Percentiles rank a stretch among this genome's conserved stretches.
phyloP scores from a whole-genome alignment of 1,284 basidiomycete species.

The Cutaneotrichosporon mucoides region DNA sequence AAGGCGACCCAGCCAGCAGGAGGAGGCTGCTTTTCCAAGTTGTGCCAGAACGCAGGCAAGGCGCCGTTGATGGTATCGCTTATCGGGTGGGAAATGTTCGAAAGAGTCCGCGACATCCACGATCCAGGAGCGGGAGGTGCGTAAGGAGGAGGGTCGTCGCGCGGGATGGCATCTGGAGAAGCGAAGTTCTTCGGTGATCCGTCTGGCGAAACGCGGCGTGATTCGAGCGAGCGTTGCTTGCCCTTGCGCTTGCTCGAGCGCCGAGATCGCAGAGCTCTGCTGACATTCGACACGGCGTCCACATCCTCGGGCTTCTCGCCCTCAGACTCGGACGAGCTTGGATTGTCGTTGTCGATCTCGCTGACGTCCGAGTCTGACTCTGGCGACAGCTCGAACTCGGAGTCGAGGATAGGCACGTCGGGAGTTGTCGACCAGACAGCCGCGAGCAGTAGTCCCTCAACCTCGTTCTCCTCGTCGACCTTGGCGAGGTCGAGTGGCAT shows the following conservation, averaged over 20 bases:
- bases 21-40: slow-evolving; percentile 8
- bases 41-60: slow-evolving; percentile 16
- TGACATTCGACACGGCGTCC: slow-evolving; percentile 12
- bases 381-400: slow-evolving; percentile 7
- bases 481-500: slow-evolving; percentile 72
- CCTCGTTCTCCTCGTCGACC: slow-evolving; percentile 54
- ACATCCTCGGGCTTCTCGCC: slow-evolving; percentile 23
- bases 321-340: slow-evolving; percentile 37
- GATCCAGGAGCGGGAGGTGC: slow-evolving; percentile 27
- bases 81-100: slow-evolving; percentile 35
- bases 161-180: slow-evolving; percentile 9
- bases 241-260: slow-evolving; percentile 10
- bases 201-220: slow-evolving; percentile 11
- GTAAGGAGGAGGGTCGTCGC: slow-evolving; percentile 41
- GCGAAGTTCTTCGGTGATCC: neutral
- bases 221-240: slow-evolving; percentile 7
- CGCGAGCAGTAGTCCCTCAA: slow-evolving; percentile 49
- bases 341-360: slow-evolving; percentile 48
- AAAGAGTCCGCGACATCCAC: slow-evolving; percentile 43
- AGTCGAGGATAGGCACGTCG: slow-evolving; percentile 9
- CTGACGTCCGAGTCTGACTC: slow-evolving; percentile 25
- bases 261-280: slow-evolving; percentile 13
- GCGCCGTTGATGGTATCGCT: slow-evolving; percentile 34
- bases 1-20: slow-evolving; percentile 38
- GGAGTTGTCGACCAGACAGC: slow-evolving; percentile 40